phyloP scores from a whole-genome alignment of 768 basidiomycete species.

The Trametes maxima region DNA sequence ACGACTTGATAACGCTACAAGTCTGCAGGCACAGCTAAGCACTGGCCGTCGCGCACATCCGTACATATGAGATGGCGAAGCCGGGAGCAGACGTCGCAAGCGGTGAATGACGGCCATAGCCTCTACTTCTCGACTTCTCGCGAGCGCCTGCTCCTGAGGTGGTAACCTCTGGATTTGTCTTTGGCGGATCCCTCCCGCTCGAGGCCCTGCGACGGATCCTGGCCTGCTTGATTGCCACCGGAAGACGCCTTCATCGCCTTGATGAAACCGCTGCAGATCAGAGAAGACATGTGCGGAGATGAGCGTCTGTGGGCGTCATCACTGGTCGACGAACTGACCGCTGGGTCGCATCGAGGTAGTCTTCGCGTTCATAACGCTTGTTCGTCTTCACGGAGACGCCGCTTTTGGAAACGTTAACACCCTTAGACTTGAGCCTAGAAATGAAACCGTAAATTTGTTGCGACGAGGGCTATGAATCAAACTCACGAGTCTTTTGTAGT shows the following conservation, averaged over 20 bases:
- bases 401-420: slow-evolving; percentile 56
- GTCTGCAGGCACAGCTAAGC: background rate
- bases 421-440: slow-evolving; percentile 56
- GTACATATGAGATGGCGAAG: background rate
- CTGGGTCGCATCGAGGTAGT: slow-evolving; percentile 75
- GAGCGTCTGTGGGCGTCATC: background rate
- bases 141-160: background rate
- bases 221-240: slow-evolving; percentile 10
- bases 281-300: background rate
- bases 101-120: background rate
- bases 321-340: slow-evolving; percentile 42
- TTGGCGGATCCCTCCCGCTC: background rate
- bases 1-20: background rate
- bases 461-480: background rate
- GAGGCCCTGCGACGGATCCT: background rate
- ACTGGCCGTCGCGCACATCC: background rate
- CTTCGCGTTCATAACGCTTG: slow-evolving; percentile 58
- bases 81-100: background rate
- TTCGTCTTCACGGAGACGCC: slow-evolving; percentile 70
- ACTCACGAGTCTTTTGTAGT: slow-evolving; percentile 61
- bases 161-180: background rate
- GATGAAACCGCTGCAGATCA: slow-evolving; percentile 48
- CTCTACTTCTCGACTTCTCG: slow-evolving; percentile 3
- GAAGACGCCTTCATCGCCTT: slow-evolving; percentile 44
- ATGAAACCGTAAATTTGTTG: background rate